These are phyloP conservation scores for Histomonas meleagridis DNA, from an alignment of 208 protist species.

Conservation along the genomic window DNA sequence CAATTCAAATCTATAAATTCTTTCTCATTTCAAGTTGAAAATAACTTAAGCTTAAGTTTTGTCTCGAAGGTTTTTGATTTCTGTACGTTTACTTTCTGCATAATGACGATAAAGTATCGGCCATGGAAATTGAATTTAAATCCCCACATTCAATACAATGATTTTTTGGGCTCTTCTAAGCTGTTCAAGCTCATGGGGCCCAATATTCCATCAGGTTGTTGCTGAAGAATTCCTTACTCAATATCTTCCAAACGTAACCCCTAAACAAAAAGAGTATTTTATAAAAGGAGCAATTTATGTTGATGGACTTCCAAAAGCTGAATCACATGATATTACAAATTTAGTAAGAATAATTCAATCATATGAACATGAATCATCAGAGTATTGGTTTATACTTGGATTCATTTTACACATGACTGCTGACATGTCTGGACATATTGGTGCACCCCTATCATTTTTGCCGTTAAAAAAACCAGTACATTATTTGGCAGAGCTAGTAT, in stretches of 20 bases:
- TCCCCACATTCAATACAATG: too few relatives aligned
- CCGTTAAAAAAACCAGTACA: background rate
- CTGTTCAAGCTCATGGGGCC: conserved; percentile 24
- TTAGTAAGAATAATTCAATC: background rate
- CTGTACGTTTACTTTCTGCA: too few relatives aligned
- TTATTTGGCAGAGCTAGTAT: background rate
- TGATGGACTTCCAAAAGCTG: background rate
- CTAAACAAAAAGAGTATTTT: background rate
- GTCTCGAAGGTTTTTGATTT: too few relatives aligned
- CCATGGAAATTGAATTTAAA: too few relatives aligned
- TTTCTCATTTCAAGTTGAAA: too few relatives aligned
- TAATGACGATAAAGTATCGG: too few relatives aligned
- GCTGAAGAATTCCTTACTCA: background rate
- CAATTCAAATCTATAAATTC: too few relatives aligned
- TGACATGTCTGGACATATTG: background rate
- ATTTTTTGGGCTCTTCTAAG: too few relatives aligned
- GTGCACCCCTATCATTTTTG: background rate
- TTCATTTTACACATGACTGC: background rate
- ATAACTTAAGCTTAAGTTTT: too few relatives aligned
- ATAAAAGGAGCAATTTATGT: background rate
- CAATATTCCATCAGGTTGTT: background rate
- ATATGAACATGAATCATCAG: background rate
- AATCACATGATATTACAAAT: background rate
- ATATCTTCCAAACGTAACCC: background rate
- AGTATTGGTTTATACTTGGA: background rate